Evolutionary conservation across 208 protist species (phyloP).

Genomic region (Leishmania tarentolae): DNA sequence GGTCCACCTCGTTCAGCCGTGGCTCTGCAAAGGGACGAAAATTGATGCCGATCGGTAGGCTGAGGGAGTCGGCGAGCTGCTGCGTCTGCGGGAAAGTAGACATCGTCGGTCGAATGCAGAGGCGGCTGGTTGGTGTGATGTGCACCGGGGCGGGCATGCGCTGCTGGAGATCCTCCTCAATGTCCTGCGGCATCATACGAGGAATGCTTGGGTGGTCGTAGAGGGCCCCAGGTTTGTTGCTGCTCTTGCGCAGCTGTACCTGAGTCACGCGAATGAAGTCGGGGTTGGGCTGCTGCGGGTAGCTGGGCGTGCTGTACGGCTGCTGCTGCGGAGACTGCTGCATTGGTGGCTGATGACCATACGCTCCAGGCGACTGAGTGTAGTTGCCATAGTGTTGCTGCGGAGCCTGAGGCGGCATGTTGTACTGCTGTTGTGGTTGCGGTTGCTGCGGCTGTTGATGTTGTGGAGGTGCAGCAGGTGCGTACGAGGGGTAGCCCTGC

Average conservation of each 20-base stretch:
- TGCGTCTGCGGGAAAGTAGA: slow-evolving; percentile 53
- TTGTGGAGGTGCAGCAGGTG: not conserved
- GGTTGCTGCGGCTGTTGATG: slow-evolving; percentile 26
- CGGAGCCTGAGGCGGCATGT: not conserved
- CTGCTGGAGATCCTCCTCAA: slow-evolving; percentile 59
- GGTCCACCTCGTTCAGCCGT: slow-evolving; percentile 67
- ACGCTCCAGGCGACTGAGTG: not conserved
- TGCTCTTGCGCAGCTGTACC: slow-evolving; percentile 22
- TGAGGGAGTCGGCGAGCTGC: slow-evolving; percentile 58
- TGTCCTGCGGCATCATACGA: slow-evolving; percentile 61
- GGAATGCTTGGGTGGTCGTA: slow-evolving; percentile 76
- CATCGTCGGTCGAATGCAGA: slow-evolving; percentile 69
- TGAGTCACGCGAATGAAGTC: slow-evolving; percentile 29
- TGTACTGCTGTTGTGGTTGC: slow-evolving; percentile 19
- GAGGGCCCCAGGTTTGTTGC: slow-evolving; percentile 21
- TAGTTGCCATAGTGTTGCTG: slow-evolving; percentile 5
- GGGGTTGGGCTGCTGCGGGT: slow-evolving; percentile 20
- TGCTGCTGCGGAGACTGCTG: slow-evolving; percentile 16
- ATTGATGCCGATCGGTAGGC: slow-evolving; percentile 73
- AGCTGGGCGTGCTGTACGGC: not conserved
- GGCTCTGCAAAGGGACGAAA: slow-evolving; percentile 79
- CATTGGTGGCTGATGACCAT: slow-evolving; percentile 18
- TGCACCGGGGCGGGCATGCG: slow-evolving; percentile 38
- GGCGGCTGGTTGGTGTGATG: slow-evolving; percentile 52
- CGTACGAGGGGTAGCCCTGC: slow-evolving; percentile 10